A percentile compares a stretch with the other conserved stretches of the same genome.
Conservation (phyloP, 192 early-diverging fungal species). For the Neocallimastix lanati region DNA sequence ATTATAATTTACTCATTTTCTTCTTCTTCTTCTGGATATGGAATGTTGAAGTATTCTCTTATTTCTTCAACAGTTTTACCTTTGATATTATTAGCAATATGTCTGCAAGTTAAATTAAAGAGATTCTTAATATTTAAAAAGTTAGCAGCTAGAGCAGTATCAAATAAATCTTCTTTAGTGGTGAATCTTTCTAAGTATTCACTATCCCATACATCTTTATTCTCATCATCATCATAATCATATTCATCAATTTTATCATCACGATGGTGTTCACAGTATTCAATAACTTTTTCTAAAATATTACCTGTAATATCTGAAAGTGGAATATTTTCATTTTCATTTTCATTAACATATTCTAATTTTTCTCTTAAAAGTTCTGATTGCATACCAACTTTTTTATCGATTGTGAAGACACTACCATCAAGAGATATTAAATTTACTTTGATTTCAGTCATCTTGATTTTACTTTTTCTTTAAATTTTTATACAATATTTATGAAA, state of each 20-base stretch:
- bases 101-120: neutral
- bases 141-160: neutral
- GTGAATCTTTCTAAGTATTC: neutral
- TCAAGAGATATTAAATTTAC: neutral
- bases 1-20: neutral
- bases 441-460: neutral
- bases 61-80: neutral
- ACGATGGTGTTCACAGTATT: too few relatives aligned
- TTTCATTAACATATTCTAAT: too few relatives aligned
- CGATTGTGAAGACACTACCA: neutral
- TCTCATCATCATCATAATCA: neutral
- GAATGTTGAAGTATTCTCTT: neutral
- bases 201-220: neutral
- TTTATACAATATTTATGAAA: too few relatives aligned
- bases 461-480: too few relatives aligned
- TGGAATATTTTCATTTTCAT: too few relatives aligned
- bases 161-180: neutral
- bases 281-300: too few relatives aligned
- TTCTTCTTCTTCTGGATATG: neutral
- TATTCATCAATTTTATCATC: neutral
- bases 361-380: neutral
- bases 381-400: neutral
- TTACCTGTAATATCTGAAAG: too few relatives aligned
- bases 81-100: neutral
- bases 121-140: neutral